Evolutionary conservation across 371 early-diverging fungal genomes (phyloP).

Genomic region (Syncephalis plumigaleata): DNA sequence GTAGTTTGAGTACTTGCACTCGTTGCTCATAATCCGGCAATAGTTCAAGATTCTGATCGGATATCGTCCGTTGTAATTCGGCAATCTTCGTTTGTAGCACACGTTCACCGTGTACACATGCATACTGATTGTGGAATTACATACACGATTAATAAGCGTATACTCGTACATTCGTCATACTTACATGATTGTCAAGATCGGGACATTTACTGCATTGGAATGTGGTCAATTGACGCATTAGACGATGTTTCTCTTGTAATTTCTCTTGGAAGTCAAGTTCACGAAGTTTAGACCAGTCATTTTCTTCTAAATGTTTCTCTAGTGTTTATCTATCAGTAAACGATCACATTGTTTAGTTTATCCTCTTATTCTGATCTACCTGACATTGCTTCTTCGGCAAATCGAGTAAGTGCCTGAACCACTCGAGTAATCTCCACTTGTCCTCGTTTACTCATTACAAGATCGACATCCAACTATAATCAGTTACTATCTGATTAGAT

Average conservation of each 20-base stretch:
- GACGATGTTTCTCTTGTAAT: slow-evolving; percentile 21
- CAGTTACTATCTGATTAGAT: too few species aligned
- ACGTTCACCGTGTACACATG: slow-evolving; percentile 43
- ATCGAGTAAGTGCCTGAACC: slow-evolving; percentile 27
- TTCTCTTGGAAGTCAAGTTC: slow-evolving; percentile 72
- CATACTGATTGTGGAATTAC: slow-evolving; percentile 29
- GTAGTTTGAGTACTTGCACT: slow-evolving; percentile 54
- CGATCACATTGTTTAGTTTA: too few species aligned
- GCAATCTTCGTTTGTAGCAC: slow-evolving; percentile 46
- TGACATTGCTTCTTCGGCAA: slow-evolving; percentile 26
- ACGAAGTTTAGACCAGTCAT: slow-evolving; percentile 56
- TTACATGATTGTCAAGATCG: slow-evolving; percentile 58
- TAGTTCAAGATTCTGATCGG: slow-evolving; percentile 80
- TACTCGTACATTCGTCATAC: slow-evolving; percentile 1
- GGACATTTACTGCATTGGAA: slow-evolving; percentile 76
- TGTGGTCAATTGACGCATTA: slow-evolving; percentile 20
- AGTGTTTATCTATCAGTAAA: too few species aligned
- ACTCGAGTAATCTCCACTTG: slow-evolving; percentile 22
- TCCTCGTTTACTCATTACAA: slow-evolving; percentile 23
- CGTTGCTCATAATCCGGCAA: slow-evolving; percentile 87
- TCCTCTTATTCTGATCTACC: too few species aligned
- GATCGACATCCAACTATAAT: slow-evolving; percentile 27
- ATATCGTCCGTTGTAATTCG: slow-evolving; percentile 54
- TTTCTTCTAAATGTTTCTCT: slow-evolving; percentile 14
- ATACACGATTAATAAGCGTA: background rate